A percentile compares a stretch with the other conserved stretches of the same genome.
These are phyloP conservation scores for Drechslerella coelobrocha DNA, from an alignment of 2,329 filamentous ascomycete genomes.

Conservation along the genomic window DNA sequence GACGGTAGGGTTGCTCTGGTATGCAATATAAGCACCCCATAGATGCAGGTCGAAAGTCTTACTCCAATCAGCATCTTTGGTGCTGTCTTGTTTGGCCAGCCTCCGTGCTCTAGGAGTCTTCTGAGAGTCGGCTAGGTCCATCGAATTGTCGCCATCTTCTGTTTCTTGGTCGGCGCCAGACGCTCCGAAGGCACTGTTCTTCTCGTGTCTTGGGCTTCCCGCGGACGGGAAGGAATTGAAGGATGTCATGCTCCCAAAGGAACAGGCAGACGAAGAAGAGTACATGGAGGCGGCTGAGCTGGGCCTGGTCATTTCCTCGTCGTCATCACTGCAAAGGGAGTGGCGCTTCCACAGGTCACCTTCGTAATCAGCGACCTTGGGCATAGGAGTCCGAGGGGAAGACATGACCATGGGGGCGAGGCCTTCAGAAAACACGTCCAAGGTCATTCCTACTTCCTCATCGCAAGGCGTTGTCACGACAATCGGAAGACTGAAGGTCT, in stretches of 20 bases:
- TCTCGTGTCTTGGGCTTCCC: constrained; percentile 52
- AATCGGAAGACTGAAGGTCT: constrained; percentile 32
- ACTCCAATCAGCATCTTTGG: constrained; percentile 63
- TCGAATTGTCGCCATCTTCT: constrained; percentile 13
- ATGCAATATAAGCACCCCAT: constrained; percentile 71
- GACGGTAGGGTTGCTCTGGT: constrained; percentile 71
- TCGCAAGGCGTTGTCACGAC: constrained; percentile 44
- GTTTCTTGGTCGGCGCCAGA: constrained; percentile 39
- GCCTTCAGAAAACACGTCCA: constrained; percentile 24
- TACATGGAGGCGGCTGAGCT: constrained; percentile 54
- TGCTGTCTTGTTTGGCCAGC: constrained; percentile 46
- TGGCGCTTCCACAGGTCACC: constrained; percentile 36
- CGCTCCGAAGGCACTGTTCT: constrained; percentile 35
- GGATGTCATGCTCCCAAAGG: constrained; percentile 55
- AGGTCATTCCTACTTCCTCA: constrained; percentile 23
- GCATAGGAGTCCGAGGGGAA: constrained; percentile 53
- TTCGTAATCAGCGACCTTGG: constrained; percentile 48
- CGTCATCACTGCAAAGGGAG: constrained; percentile 27
- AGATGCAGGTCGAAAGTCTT: constrained; percentile 70
- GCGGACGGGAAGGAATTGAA: constrained; percentile 53
- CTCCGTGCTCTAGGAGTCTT: constrained; percentile 25
- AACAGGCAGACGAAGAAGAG: constrained; percentile 55
- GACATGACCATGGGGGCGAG: constrained; percentile 51
- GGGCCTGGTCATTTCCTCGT: constrained; percentile 52
- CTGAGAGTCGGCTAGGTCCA: constrained; percentile 25